phyloP scores from a whole-genome alignment of 1,139 yeast genomes.

The Yamadazyma jaroonii region DNA sequence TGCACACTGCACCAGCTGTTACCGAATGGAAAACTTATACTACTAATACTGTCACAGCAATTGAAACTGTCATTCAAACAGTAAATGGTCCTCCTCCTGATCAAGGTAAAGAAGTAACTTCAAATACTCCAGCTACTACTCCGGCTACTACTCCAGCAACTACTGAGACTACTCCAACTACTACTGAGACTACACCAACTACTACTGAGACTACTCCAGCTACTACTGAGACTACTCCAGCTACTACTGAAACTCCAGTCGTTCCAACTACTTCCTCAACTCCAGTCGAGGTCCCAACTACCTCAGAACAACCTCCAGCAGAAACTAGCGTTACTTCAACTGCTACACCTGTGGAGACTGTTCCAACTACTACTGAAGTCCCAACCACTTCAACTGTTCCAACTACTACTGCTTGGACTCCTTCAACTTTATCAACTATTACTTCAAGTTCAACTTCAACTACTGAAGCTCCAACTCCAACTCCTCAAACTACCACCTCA shows the following conservation, averaged over 20 bases:
- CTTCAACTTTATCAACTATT: constrained; percentile 10
- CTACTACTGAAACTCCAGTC: constrained; percentile 10
- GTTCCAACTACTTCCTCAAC: constrained; percentile 14
- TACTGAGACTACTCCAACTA: constrained; percentile 11
- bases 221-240: constrained; percentile 11
- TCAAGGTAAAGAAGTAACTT: constrained; percentile 14
- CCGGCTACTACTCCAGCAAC: constrained; percentile 13
- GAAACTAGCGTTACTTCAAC: constrained; percentile 10
- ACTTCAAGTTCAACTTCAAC: constrained; percentile 12
- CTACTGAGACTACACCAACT: constrained; percentile 10
- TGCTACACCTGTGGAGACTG: constrained; percentile 7
- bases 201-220: constrained; percentile 11
- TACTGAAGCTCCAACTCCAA: constrained; percentile 11
- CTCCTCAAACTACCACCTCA: constrained; percentile 12
- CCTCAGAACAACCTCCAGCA: constrained; percentile 14
- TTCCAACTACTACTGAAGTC: constrained; percentile 10
- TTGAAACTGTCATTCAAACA: constrained; percentile 53
- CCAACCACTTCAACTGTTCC: constrained; percentile 8
- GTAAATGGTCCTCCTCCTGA: constrained; percentile 21
- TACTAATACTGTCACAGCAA: constrained; percentile 31
- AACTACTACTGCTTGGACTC: constrained; percentile 12
- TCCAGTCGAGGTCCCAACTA: constrained; percentile 12
- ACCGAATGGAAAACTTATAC: constrained; percentile 21
- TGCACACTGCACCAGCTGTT: constrained; percentile 30
- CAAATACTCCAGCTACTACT: constrained; percentile 8